These are phyloP conservation scores for Knufia petricola DNA, from an alignment of 2,329 filamentous ascomycete genomes.

Conservation along the genomic window DNA sequence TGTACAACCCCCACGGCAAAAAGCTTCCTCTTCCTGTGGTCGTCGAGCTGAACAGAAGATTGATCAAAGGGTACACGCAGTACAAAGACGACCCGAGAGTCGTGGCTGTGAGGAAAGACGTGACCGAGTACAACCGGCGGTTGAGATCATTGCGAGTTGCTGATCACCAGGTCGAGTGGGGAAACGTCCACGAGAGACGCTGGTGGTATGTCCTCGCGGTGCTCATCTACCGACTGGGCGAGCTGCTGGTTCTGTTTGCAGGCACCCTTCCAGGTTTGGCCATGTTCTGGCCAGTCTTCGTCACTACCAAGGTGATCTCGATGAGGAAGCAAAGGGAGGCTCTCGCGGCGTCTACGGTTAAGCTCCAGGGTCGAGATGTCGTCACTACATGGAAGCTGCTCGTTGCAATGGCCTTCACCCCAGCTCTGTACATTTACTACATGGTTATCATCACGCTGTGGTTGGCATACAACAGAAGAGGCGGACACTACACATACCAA, in stretches of 20 bases:
- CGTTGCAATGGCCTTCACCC: conserved; percentile 74
- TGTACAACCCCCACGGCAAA: conserved; percentile 92
- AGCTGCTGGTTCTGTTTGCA: conserved; percentile 65
- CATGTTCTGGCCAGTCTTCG: conserved; percentile 81
- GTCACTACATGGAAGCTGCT: conserved; percentile 92
- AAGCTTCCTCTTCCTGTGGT: conserved; percentile 86
- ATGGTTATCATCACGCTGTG: conserved; percentile 63
- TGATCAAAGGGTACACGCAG: conserved; percentile 82
- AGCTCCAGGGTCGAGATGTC: conserved; percentile 78
- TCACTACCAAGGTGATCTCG: conserved; percentile 73
- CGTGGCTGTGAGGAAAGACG: conserved; percentile 60
- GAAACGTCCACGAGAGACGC: conserved; percentile 57
- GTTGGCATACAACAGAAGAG: conserved; percentile 71
- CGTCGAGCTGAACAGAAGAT: conserved; percentile 82
- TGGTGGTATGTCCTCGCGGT: conserved; percentile 64
- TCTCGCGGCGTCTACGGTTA: conserved; percentile 75
- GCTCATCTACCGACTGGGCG: conserved; percentile 68
- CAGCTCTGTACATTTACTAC: conserved; percentile 73
- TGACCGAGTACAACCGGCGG: conserved; percentile 78
- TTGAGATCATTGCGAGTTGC: conserved; percentile 77
- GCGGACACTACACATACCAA: conserved; percentile 69
- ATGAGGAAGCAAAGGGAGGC: conserved; percentile 73
- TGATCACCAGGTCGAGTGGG: conserved; percentile 88
- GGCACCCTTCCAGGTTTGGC: conserved; percentile 78
- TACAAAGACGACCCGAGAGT: conserved; percentile 89